These are phyloP conservation scores for Coleophoma cylindrospora DNA, from an alignment of 2,329 filamentous ascomycete genomes.

Conservation along the genomic window DNA sequence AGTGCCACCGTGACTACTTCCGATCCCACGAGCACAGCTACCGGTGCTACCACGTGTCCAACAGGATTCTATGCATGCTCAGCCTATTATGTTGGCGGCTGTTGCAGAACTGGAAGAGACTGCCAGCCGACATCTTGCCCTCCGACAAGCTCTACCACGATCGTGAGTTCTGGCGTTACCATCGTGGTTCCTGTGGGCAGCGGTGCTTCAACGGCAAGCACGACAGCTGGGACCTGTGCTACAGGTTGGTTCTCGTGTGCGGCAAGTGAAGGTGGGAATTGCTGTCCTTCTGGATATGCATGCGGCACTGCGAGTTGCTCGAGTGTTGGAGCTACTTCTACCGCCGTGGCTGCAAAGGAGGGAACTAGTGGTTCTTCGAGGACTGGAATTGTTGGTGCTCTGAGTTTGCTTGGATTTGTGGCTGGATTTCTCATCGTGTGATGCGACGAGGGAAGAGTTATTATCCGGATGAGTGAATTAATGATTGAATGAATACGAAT, in stretches of 20 bases:
- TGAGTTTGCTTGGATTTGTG: too few species aligned
- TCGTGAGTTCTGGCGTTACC: conserved; percentile 64
- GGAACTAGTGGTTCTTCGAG: not conserved
- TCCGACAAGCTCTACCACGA: conserved; percentile 52
- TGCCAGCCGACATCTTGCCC: conserved; percentile 81
- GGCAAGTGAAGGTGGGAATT: conserved; percentile 65
- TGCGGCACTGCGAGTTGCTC: conserved; percentile 73
- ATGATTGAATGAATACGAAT: too few species aligned
- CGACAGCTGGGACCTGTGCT: conserved; percentile 53
- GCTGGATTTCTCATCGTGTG: too few species aligned
- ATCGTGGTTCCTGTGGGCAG: conserved; percentile 58
- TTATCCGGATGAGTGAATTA: too few species aligned
- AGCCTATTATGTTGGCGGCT: conserved; percentile 75
- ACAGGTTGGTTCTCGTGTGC: conserved; percentile 74
- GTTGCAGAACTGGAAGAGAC: conserved; percentile 82
- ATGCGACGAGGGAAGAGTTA: too few species aligned
- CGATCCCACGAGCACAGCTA: conserved; percentile 9
- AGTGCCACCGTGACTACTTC: conserved; percentile 33
- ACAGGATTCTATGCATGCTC: conserved; percentile 90
- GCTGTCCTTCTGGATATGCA: conserved; percentile 73
- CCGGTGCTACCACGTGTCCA: conserved; percentile 53
- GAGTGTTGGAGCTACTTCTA: conserved; percentile 47
- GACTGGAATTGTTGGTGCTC: too few species aligned
- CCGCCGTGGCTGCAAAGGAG: conserved; percentile 27
- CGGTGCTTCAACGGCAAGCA: conserved; percentile 33